A percentile compares a stretch with the other conserved stretches of the same genome.
phyloP scores from a whole-genome alignment of 306 rosid species.

The Begonia loranthoides region DNA sequence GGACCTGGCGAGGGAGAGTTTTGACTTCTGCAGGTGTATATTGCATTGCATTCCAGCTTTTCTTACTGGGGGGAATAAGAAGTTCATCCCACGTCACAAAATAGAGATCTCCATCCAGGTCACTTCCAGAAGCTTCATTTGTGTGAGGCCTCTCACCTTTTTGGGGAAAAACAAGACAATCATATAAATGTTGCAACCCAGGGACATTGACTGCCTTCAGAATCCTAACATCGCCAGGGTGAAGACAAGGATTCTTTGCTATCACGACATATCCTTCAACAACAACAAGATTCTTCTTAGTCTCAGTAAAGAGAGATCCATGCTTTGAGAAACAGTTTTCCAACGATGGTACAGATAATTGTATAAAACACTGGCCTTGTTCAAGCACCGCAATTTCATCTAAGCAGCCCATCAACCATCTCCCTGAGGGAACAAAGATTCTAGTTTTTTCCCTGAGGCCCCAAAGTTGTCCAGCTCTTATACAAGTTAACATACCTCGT shows the following conservation, averaged over 20 bases:
- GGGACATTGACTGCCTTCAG: slow-evolving; percentile 84
- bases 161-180: slow-evolving; percentile 84
- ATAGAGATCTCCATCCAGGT: slow-evolving; percentile 87
- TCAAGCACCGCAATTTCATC: slow-evolving; percentile 62
- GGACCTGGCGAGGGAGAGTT: slow-evolving; percentile 18
- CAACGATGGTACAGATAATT: slow-evolving; percentile 58
- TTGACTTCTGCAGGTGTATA: slow-evolving; percentile 36
- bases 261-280: slow-evolving; percentile 51
- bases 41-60: slow-evolving; percentile 66
- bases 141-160: slow-evolving; percentile 86
- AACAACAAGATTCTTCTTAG: slow-evolving; percentile 33
- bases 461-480: slow-evolving; percentile 73
- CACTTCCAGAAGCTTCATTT: slow-evolving; percentile 96
- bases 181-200: slow-evolving; percentile 53
- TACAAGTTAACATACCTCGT: slow-evolving; percentile 62
- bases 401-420: slow-evolving; percentile 84
- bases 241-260: slow-evolving; percentile 89
- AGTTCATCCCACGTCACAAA: slow-evolving; percentile 85
- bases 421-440: slow-evolving; percentile 68
- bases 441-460: slow-evolving; percentile 80
- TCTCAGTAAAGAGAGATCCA: slow-evolving; percentile 51
- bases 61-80: slow-evolving; percentile 77
- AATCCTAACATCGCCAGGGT: slow-evolving; percentile 81
- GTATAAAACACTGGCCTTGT: slow-evolving; percentile 77
- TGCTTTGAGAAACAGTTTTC: slow-evolving; percentile 76